These are phyloP conservation scores for Dichotomopilus funicola DNA, from an alignment of 2,329 filamentous ascomycete species.

Conservation along the genomic window DNA sequence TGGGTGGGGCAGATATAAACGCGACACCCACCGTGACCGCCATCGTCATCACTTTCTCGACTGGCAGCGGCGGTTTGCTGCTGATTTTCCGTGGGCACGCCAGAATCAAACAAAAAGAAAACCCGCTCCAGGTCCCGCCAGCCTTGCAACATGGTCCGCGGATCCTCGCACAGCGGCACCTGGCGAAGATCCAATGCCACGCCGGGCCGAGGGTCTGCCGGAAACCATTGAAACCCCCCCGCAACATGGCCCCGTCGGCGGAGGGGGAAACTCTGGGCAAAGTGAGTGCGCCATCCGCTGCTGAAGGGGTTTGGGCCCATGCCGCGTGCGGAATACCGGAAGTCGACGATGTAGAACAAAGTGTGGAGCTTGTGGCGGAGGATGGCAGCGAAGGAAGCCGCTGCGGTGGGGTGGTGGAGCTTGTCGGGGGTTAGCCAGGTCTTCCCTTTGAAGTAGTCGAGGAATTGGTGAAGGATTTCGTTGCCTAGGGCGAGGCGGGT, in stretches of 20 bases:
- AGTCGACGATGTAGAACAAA: neutral
- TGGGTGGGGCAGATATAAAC: neutral
- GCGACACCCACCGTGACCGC: neutral
- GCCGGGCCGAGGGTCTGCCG: neutral
- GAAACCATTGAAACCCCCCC: neutral
- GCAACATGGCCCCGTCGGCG: neutral
- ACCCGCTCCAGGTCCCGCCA: neutral
- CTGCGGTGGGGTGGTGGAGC: neutral
- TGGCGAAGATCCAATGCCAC: neutral
- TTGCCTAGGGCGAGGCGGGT: neutral
- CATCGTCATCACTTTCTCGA: neutral
- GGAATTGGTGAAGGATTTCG: neutral
- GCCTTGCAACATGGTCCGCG: neutral
- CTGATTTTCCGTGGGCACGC: too few species aligned
- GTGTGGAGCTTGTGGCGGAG: neutral
- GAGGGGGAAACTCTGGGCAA: conserved; percentile 1
- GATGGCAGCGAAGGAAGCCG: neutral
- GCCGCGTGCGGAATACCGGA: neutral
- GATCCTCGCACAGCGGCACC: neutral
- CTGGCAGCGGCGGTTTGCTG: neutral
- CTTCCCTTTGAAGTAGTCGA: neutral
- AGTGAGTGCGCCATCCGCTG: neutral
- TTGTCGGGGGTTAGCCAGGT: neutral
- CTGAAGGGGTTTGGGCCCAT: neutral
- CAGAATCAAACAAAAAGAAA: neutral